Evolutionary conservation across 1,139 yeast genomes (phyloP), one percentile per base, ranked within the genome.

Genomic region (Nakaseomyces nivariensis): DNA sequence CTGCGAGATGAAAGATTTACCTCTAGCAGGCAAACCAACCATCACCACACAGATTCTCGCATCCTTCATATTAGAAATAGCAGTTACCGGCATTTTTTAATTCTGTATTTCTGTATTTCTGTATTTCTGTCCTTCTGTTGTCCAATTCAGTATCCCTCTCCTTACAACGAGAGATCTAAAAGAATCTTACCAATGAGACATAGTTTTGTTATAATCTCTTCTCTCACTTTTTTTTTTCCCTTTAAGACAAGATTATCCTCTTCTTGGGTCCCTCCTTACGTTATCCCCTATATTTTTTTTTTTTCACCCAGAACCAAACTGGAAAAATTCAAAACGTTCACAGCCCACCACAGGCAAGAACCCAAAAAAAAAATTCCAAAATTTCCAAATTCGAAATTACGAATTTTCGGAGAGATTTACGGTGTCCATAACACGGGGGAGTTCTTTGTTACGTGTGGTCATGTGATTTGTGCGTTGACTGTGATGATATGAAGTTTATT

Each of bases 31-130:
- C 46, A 81, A 67, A 3, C 87, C 87, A n/a, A 72, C 74, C 85
- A 84, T 82, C 27, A 83, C 82, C 48, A 84, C 90, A 67, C 90
- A 83, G 34, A 84, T 79, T 53, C 85, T 72, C 45, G 82, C 76
- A 61, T 82, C 82, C 57, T 81, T 85, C 42, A 78, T 85, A 59
- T 82, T 86, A 22, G 86, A 78, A 31, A 82, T 79, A 4, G 84
- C 77, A 62, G 80, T 80, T n/a, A 81, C 83, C n/a, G 86, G 85
- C 89, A 82, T 82, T 9, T 9, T 22, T 11, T 22, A 7, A 31
- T 33, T 22, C 40, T 17, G 24, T 17, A 13, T 4, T 37, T 37
- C 9, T 5, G 4, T 22, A 4, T 37, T 22, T 6, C 10, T 10
- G 11, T 10, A 6, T 32, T 33, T 33, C 22, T 17, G 22, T 33